Percentiles rank a stretch among this genome's conserved stretches.
phyloP scores from a whole-genome alignment of 495 filamentous ascomycete species.

The Trichoderma erinaceum region DNA sequence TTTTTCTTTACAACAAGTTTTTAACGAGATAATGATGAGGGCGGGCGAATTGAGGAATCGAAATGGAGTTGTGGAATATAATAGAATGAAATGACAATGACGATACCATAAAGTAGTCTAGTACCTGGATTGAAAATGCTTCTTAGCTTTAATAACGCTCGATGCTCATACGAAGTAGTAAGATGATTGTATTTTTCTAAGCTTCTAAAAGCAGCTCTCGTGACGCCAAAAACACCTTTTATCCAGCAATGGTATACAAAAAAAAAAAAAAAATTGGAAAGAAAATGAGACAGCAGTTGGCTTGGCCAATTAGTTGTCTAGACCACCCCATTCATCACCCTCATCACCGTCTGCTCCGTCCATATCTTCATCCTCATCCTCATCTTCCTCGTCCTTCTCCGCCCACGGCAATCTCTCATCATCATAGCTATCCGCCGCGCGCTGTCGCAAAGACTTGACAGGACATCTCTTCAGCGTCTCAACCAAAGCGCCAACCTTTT shows the following conservation, averaged over 20 bases:
- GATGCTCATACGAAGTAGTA: too few species aligned
- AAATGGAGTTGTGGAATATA: not conserved
- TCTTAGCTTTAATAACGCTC: too few species aligned
- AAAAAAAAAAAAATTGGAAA: not conserved
- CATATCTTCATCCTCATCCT: slow-evolving; percentile 26
- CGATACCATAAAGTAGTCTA: too few species aligned
- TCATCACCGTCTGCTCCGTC: slow-evolving; percentile 36
- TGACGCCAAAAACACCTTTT: not conserved
- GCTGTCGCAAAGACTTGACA: slow-evolving; percentile 66
- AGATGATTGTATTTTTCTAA: not conserved
- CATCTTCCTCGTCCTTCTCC: slow-evolving; percentile 26
- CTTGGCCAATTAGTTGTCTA: slow-evolving; percentile 48
- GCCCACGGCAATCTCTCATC: slow-evolving; percentile 63
- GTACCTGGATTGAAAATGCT: not conserved
- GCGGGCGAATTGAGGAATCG: not conserved
- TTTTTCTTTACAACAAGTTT: not conserved
- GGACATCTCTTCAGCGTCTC: slow-evolving; percentile 43
- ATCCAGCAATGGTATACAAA: not conserved
- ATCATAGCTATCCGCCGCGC: slow-evolving; percentile 63
- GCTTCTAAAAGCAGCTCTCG: not conserved
- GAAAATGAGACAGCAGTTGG: not conserved
- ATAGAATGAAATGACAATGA: not conserved
- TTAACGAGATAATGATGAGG: slow-evolving; percentile 2
- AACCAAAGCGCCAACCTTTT: slow-evolving; percentile 31
- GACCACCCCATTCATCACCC: slow-evolving; percentile 62